Evolutionary conservation across 116 monocot species (phyloP).

Genomic region (Thalassia testudinum): DNA sequence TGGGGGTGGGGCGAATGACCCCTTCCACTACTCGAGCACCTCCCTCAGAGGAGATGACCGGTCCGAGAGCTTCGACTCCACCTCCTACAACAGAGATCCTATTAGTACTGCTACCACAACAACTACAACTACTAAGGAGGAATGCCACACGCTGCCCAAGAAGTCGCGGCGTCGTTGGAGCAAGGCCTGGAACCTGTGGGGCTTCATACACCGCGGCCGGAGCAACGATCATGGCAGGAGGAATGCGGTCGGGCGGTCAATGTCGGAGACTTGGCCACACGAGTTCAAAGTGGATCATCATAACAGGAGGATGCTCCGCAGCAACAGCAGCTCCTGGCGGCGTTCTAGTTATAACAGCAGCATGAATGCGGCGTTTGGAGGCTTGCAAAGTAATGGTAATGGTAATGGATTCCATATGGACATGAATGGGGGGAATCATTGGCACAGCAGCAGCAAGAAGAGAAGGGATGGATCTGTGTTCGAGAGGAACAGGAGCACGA

Average conservation of each 20-base stretch:
- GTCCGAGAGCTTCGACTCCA: constrained; percentile 30
- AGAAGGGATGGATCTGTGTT: constrained; percentile 29
- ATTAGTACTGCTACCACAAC: neutral
- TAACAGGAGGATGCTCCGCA: constrained; percentile 7
- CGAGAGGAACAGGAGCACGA: constrained; percentile 57
- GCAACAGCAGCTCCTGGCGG: constrained; percentile 62
- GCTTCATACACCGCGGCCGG: constrained; percentile 49
- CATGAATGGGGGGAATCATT: constrained; percentile 9
- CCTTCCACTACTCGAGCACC: constrained; percentile 27
- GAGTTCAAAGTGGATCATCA: constrained; percentile 1
- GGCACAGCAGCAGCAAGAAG: constrained; percentile 16
- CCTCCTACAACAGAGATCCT: neutral
- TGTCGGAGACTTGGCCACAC: constrained; percentile 48
- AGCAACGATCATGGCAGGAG: constrained; percentile 6
- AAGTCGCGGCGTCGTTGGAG: constrained; percentile 54
- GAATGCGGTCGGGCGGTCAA: constrained; percentile 29
- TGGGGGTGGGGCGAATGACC: constrained; percentile 24
- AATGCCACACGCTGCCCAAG: neutral
- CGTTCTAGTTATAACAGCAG: constrained; percentile 15
- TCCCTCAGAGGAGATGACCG: constrained; percentile 29
- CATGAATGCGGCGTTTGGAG: constrained; percentile 10
- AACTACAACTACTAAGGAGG: neutral
- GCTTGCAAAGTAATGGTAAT: constrained; percentile 33
- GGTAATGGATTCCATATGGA: constrained; percentile 6
- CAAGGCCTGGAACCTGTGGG: constrained; percentile 75